Evolutionary conservation across 1,284 basidiomycete species (phyloP), one percentile per base, ranked within the genome.

Genomic region (Naganishia albida): DNA sequence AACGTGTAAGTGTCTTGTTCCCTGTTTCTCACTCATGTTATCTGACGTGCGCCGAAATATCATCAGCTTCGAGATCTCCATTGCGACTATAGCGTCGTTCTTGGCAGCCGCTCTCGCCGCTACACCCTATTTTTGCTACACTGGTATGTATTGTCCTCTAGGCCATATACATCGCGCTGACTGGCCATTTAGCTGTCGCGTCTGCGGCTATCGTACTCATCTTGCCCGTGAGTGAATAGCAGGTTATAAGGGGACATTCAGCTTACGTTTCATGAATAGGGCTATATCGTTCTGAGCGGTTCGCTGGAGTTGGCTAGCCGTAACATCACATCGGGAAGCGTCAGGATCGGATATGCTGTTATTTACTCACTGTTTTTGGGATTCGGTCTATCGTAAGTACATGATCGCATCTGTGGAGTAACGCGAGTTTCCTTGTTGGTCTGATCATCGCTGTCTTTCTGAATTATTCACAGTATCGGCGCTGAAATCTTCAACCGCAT

Each of bases 151-250:
- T 16, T 12, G 20, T 10, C 34, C 20, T 18, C 20, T 1, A 20
- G 7, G 15, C 7, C 20, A 49, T 12, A 4, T 34, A 3, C 26
- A n/a, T 7, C 46, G 40, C 8, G 49, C 34, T 42, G 34, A 39
- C 6, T 20, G 10, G 2, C 39, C 13, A 18, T 50, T 50, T 40
- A 60, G 88, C 92, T 1, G 82, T 95, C 64, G 89, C 90, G 0
- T 91, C 90, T 3, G 85, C 86, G 18, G 88, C 90, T 3, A 87
- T 94, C 66, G 91, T 94, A 3, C 83, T 93, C 59, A 95, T 95
- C 71, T 82, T 95, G 4, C 93, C 90, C 15, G 86, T 87, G 74
- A 72, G 85, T 80, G 34, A 10, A 10, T 34, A 15, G 10, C 15
- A 38, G 34, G 48, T 40, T 18, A 7, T 28, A 30, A 50, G 10